Percentiles rank a stretch among this genome's conserved stretches.
Evolutionary conservation across 345 rosid genomes (phyloP).

Genomic region (Angophora floribunda): DNA sequence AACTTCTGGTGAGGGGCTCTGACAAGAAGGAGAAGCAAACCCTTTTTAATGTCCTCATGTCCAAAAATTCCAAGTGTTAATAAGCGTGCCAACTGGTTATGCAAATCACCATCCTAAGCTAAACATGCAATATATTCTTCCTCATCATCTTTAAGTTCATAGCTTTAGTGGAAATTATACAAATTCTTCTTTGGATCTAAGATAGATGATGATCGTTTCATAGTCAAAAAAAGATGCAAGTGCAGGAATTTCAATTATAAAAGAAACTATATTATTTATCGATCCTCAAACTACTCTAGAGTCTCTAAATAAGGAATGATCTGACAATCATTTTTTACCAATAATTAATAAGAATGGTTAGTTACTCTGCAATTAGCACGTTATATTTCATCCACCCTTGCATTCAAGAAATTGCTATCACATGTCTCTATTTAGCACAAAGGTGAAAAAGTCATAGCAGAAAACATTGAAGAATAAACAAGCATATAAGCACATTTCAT

Average conservation of each 20-base stretch:
- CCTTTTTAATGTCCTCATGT: conserved; percentile 93
- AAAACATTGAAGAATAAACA: no score
- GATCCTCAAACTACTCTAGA: background rate
- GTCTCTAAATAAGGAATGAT: no score
- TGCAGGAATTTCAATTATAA: background rate
- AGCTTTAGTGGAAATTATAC: conserved; percentile 27
- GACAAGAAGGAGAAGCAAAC: conserved; percentile 86
- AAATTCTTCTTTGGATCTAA: background rate
- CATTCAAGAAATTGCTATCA: no score
- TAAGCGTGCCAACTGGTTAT: conserved; percentile 77
- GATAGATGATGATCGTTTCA: background rate
- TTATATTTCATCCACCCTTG: no score
- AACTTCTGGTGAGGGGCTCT: conserved; percentile 88
- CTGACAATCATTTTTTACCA: background rate
- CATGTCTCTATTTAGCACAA: no score
- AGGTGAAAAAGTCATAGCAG: no score
- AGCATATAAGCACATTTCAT: no score
- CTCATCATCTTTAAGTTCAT: conserved; percentile 73
- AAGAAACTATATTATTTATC: background rate
- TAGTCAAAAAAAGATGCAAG: background rate
- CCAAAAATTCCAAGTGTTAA: conserved; percentile 96
- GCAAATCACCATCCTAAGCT: conserved; percentile 94
- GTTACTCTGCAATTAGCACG: background rate
- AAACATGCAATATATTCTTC: conserved; percentile 74
- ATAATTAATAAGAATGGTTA: no score